Evolutionary conservation across 2,329 filamentous ascomycete species (phyloP).

Genomic region (Coniochaeta ligniaria): DNA sequence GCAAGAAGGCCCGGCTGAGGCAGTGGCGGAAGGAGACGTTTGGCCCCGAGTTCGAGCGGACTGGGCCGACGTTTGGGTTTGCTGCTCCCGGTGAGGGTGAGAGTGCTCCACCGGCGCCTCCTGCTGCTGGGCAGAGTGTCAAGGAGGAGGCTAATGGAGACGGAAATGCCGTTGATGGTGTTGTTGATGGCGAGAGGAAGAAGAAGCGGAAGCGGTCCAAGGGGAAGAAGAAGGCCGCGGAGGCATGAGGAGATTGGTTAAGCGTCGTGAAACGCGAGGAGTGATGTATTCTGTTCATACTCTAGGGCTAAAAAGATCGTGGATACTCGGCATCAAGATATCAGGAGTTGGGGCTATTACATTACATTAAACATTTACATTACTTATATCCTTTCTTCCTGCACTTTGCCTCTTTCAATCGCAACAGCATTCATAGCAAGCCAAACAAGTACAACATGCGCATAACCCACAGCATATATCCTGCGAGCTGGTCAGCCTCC

Average conservation of each 20-base stretch:
- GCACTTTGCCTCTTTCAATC: not conserved
- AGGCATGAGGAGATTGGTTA: conserved; percentile 13
- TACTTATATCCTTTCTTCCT: not conserved
- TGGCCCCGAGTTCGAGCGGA: conserved; percentile 48
- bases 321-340: not conserved
- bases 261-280: not conserved
- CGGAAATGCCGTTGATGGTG: conserved; percentile 6
- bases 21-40: conserved; percentile 72
- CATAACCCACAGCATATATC: not conserved
- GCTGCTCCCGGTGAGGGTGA: conserved; percentile 17
- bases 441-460: not conserved
- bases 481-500: not conserved
- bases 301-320: not conserved
- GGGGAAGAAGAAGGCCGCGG: conserved; percentile 23
- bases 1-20: conserved; percentile 85
- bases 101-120: conserved; percentile 3
- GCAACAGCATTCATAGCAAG: not conserved
- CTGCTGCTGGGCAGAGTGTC: conserved; percentile 12
- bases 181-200: conserved; percentile 19
- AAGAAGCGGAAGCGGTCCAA: conserved; percentile 24
- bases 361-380: not conserved
- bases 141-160: conserved; percentile 14
- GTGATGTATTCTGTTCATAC: not conserved
- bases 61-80: conserved; percentile 52
- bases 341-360: not conserved